Conservation (phyloP, 768 basidiomycete species). For the Lactifluus pinguis region DNA sequence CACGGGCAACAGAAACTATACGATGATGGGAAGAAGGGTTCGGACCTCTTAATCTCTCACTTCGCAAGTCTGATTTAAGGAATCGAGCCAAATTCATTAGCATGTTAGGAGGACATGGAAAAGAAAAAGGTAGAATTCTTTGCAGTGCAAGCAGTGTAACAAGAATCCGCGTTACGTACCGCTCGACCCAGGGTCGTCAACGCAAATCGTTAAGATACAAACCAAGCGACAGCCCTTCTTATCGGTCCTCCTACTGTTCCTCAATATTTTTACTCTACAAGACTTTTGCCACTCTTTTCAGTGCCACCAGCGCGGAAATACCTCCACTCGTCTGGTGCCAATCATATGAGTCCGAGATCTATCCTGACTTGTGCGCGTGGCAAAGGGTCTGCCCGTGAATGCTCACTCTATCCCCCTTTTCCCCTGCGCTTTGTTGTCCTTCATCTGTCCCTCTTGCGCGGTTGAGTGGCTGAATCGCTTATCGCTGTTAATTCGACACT, state of each 20-base stretch:
- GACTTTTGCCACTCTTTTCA: neutral
- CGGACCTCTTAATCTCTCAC: neutral
- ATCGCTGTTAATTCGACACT: neutral
- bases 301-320: neutral
- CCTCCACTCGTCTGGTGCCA: neutral
- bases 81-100: neutral
- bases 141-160: neutral
- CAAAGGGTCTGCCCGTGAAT: neutral
- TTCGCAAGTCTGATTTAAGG: neutral
- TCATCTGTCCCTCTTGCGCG: neutral
- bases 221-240: neutral
- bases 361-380: neutral
- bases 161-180: neutral
- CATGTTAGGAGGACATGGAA: neutral
- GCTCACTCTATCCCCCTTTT: neutral
- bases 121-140: neutral
- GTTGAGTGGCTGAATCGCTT: neutral
- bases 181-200: neutral
- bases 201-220: neutral
- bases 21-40: neutral
- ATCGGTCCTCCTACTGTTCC: neutral
- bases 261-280: neutral
- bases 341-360: neutral
- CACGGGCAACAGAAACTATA: neutral
- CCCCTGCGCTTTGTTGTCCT: neutral